These are phyloP conservation scores for Arabidopsis suecica DNA, from an alignment of 345 rosid genomes.

Conservation along the genomic window DNA sequence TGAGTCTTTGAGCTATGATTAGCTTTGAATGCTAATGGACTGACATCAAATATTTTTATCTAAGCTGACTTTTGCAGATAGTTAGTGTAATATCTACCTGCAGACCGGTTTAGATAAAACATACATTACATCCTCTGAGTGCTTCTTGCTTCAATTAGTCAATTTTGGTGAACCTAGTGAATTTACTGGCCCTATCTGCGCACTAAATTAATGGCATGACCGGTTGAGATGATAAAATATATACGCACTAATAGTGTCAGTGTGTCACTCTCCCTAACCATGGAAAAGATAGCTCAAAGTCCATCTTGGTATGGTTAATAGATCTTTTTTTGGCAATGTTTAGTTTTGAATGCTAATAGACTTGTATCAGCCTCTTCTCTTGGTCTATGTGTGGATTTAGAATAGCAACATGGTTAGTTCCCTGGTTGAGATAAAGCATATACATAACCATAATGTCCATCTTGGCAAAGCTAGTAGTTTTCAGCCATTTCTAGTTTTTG, in stretches of 20 bases:
- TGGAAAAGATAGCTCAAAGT: background rate
- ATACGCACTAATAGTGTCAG: background rate
- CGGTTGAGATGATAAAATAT: background rate
- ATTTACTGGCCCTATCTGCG: background rate
- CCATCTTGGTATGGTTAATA: slow-evolving; percentile 11
- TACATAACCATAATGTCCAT: background rate
- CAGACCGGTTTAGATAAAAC: slow-evolving; percentile 31
- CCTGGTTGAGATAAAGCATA: background rate
- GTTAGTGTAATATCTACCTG: slow-evolving; percentile 28
- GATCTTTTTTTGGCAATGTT: background rate
- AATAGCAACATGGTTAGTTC: background rate
- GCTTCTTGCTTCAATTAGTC: background rate
- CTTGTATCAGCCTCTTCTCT: slow-evolving; percentile 30
- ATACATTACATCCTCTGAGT: slow-evolving; percentile 1
- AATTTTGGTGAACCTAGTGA: background rate
- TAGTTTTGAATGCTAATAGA: slow-evolving; percentile 39
- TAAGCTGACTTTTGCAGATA: slow-evolving; percentile 24
- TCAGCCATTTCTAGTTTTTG: slow-evolving; percentile 32
- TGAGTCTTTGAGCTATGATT: slow-evolving; percentile 35
- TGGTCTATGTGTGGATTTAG: background rate
- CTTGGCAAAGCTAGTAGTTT: slow-evolving; percentile 14
- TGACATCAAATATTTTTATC: slow-evolving; percentile 33
- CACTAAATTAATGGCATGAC: background rate
- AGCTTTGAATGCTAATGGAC: slow-evolving; percentile 57
- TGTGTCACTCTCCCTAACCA: background rate